Base-by-base conservation (phyloP, 768 basidiomycete species). In the Roridomyces roridus region DNA sequence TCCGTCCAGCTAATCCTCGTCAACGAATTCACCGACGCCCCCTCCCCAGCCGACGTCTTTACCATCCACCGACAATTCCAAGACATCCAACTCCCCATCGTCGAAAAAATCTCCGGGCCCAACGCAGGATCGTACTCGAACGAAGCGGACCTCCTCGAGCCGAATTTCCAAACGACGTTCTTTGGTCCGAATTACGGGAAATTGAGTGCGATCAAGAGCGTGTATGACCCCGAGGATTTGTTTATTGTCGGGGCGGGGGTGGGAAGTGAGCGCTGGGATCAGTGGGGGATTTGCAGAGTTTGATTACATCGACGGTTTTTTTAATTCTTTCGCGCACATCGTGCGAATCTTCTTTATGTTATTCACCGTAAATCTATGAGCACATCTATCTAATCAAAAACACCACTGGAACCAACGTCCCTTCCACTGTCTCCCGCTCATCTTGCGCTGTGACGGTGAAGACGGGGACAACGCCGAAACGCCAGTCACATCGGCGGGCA, bases 81-180 rank as follows among this genome's bases (percentile, higher is more conserved):
- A 15, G 51, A 57, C 11, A 43, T 29, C 25, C 64, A 64, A n/a
- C 59, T 68, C 6, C 68, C 71, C 9, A 66, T 70, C n/a, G 48
- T 73, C 26, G 53, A 64, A 34, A 58, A 57, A 6, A 47, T 73
- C 36, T 58, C 70, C 4, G 71, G 73, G 7, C 25, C 59, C 6
- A 57, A 63, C 21, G 65, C 66, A 29, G 73, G 68, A 9, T 60
- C 73, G 17, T 74, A 75, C 57, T 68, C 69, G 10, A 73, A 74
- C 42, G 73, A 74, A 50, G 74, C 65, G 6, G 74, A 75, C 37
- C 52, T 62, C 8, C 60, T 63, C 15, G 72, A 75, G 53, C 57
- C 61, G 2, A 55, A 71, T 45, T 72, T 71, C 63, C 65, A 60
- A 29, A 59, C 62, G n/a, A 70, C 69, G 9, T 72, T 71, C 59